phyloP scores from a whole-genome alignment of 2,329 filamentous ascomycete genomes.

The Diaporthe capsici region DNA sequence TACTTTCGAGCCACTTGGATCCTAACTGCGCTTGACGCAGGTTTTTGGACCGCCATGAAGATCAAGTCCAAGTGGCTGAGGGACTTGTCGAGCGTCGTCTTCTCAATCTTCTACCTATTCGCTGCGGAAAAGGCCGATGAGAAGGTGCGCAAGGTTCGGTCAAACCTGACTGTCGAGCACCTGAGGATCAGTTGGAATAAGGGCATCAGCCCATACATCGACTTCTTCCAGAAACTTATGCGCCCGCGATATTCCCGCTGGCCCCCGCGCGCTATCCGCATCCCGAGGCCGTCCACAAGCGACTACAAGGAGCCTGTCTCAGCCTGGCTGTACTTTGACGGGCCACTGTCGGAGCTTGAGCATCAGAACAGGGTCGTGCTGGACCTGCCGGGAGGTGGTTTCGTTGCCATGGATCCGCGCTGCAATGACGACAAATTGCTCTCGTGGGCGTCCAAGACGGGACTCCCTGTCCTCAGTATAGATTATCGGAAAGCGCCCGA shows the following conservation, averaged over 20 bases:
- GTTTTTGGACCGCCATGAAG: slow-evolving; percentile 98
- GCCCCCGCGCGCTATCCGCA: slow-evolving; percentile 85
- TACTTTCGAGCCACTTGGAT: slow-evolving; percentile 99
- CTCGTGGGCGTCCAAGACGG: slow-evolving; percentile 90
- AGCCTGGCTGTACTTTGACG: slow-evolving; percentile 96
- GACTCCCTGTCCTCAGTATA: slow-evolving; percentile 89
- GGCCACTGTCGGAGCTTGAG: slow-evolving; percentile 82
- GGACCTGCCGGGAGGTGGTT: slow-evolving; percentile 94
- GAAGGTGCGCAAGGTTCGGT: slow-evolving; percentile 92
- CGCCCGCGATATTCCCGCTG: slow-evolving; percentile 86
- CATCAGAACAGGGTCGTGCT: slow-evolving; percentile 84
- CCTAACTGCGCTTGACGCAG: slow-evolving; percentile 92
- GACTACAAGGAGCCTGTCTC: slow-evolving; percentile 86
- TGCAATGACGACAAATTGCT: slow-evolving; percentile 95
- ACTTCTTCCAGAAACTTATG: slow-evolving; percentile 78
- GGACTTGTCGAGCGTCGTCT: slow-evolving; percentile 85
- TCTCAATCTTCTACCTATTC: slow-evolving; percentile 91
- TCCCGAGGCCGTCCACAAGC: slow-evolving; percentile 83
- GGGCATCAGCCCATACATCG: slow-evolving; percentile 87
- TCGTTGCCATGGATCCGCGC: slow-evolving; percentile 96
- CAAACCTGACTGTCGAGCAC: slow-evolving; percentile 90
- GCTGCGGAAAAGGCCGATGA: slow-evolving; percentile 96
- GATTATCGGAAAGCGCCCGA: slow-evolving; percentile 93
- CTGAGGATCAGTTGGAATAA: slow-evolving; percentile 97
- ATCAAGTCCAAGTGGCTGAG: slow-evolving; percentile 84